Percentiles rank a stretch among this genome's conserved stretches.
These are phyloP conservation scores for Apiosordaria backusii DNA, from an alignment of 495 filamentous ascomycete genomes.

Conservation along the genomic window DNA sequence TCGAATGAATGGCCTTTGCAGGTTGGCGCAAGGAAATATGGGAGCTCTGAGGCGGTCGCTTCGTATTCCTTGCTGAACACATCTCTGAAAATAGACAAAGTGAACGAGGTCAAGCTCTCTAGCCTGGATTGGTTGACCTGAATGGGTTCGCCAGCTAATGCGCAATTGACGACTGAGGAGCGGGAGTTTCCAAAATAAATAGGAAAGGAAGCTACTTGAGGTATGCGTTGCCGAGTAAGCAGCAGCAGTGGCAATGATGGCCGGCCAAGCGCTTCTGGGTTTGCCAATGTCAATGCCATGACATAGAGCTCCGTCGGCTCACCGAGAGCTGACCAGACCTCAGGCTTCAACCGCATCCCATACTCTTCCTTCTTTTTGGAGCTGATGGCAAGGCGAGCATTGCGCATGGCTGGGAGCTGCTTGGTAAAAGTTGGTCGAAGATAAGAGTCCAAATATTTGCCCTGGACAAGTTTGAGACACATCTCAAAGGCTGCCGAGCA, in stretches of 20 bases:
- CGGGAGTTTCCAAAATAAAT: conserved; percentile 64
- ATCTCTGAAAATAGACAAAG: conserved; percentile 73
- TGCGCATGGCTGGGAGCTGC: conserved; percentile 77
- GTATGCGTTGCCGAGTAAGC: conserved; percentile 63
- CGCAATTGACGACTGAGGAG: conserved; percentile 55
- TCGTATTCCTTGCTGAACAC: conserved; percentile 86
- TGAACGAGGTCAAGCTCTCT: conserved; percentile 59
- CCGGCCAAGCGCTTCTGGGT: conserved; percentile 55
- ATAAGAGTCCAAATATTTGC: conserved; percentile 65
- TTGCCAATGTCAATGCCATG: conserved; percentile 59
- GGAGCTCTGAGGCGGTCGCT: conserved; percentile 56
- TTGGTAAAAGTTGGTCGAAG: conserved; percentile 72
- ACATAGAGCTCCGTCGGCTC: conserved; percentile 58
- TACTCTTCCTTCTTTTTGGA: conserved; percentile 72
- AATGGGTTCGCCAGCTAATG: conserved; percentile 30
- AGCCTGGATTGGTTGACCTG: conserved; percentile 32
- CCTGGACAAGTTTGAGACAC: conserved; percentile 65
- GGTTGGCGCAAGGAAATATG: conserved; percentile 82
- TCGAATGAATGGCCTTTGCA: conserved; percentile 26
- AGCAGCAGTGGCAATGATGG: conserved; percentile 65
- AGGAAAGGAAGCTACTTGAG: conserved; percentile 62
- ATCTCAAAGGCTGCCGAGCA: conserved; percentile 86
- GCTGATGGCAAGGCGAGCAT: conserved; percentile 81
- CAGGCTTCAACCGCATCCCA: conserved; percentile 72
- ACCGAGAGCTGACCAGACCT: conserved; percentile 60